phyloP scores from a whole-genome alignment of 768 basidiomycete genomes.

The Gautieria morchelliformis region DNA sequence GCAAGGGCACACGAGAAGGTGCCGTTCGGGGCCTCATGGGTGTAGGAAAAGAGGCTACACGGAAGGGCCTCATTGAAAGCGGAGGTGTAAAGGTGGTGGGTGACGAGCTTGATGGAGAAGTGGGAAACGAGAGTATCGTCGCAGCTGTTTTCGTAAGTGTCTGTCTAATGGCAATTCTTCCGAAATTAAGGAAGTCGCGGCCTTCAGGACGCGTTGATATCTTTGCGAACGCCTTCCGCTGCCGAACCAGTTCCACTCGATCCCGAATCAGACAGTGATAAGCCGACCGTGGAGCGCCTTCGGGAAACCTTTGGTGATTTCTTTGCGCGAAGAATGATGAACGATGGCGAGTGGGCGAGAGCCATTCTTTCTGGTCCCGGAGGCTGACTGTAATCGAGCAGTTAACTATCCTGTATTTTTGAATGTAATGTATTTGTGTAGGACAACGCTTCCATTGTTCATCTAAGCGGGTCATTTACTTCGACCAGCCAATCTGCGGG shows the following conservation, averaged over 20 bases:
- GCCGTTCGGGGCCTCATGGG: conserved; percentile 81
- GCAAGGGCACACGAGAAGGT: conserved; percentile 77
- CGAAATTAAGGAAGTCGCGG: neutral
- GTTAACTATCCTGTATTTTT: conserved; percentile 1
- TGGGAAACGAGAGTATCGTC: conserved; percentile 37
- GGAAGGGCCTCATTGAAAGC: conserved; percentile 74
- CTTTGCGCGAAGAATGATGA: conserved; percentile 45
- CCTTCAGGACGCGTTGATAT: conserved; percentile 48
- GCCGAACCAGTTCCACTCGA: conserved; percentile 48
- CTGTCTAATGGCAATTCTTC: neutral
- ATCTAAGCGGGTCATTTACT: neutral
- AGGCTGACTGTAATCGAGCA: neutral
- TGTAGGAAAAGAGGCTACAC: conserved; percentile 76
- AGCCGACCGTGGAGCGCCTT: conserved; percentile 35
- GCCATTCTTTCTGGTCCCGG: conserved; percentile 32
- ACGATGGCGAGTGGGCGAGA: conserved; percentile 57
- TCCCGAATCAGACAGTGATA: conserved; percentile 36
- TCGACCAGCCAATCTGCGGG: conserved; percentile 12
- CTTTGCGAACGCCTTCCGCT: conserved; percentile 48
- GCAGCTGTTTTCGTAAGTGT: conserved; percentile 51
- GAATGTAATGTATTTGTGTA: neutral
- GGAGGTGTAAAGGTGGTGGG: conserved; percentile 71
- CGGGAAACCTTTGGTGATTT: conserved; percentile 48
- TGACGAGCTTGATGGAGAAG: conserved; percentile 41
- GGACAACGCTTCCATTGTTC: neutral